A percentile compares a stretch with the other conserved stretches of the same genome.
Evolutionary conservation across 345 rosid species (phyloP).

Genomic region (Eucalyptus rudis): DNA sequence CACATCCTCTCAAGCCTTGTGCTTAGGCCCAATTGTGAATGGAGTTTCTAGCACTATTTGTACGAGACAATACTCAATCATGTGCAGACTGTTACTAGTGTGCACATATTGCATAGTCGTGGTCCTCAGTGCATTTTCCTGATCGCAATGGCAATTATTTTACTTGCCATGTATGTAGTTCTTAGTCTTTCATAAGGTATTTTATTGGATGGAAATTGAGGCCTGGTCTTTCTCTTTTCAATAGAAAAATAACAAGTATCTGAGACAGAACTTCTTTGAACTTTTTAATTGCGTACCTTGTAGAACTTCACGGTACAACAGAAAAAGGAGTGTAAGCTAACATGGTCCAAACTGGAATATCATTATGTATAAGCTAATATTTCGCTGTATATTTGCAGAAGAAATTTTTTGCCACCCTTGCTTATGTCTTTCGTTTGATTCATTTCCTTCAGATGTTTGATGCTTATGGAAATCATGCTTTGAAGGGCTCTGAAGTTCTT

Average conservation of each 20-base stretch:
- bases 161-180: not conserved
- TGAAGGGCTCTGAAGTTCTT: conserved; percentile 23
- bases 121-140: not conserved
- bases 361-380: not conserved
- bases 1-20: not conserved
- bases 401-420: not conserved
- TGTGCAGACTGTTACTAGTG: not conserved
- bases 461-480: conserved; percentile 37
- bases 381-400: not conserved
- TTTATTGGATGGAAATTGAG: not conserved
- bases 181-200: not conserved
- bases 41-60: not conserved
- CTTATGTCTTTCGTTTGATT: not conserved
- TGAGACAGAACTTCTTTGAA: not conserved
- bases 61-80: not conserved
- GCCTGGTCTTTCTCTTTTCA: not conserved
- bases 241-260: not conserved
- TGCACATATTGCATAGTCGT: not conserved
- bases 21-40: not conserved
- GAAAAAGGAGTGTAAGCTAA: not conserved
- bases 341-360: not conserved
- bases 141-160: not conserved
- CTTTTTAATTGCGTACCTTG: not conserved
- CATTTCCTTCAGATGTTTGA: conserved; percentile 34
- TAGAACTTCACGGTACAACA: not conserved